These are phyloP conservation scores for Lichtheimia ornata DNA, from an alignment of 371 early-diverging fungal species.

Conservation along the genomic window DNA sequence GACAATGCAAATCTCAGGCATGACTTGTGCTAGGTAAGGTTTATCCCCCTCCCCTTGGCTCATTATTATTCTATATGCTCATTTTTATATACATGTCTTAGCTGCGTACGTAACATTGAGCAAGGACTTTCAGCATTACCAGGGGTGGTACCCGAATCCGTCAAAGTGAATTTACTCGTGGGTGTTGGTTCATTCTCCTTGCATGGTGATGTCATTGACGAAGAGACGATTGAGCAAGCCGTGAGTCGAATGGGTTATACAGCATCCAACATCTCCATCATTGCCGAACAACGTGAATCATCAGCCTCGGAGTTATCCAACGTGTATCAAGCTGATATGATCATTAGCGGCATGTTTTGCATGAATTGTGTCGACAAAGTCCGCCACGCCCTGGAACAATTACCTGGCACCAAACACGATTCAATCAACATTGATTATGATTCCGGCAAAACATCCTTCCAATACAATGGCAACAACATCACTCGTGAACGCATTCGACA, in stretches of 20 bases:
- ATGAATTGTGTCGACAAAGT: conserved; percentile 63
- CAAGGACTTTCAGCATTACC: conserved; percentile 46
- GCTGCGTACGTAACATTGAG: conserved; percentile 76
- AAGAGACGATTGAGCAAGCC: conserved; percentile 38
- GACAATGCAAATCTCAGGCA: conserved; percentile 57
- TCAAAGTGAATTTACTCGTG: conserved; percentile 45
- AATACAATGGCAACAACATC: conserved; percentile 31
- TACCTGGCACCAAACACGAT: conserved; percentile 35
- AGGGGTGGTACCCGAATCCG: conserved; percentile 54
- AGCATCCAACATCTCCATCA: conserved; percentile 37
- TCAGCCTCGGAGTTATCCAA: conserved; percentile 1
- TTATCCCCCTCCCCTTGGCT: background rate
- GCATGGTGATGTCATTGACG: conserved; percentile 23
- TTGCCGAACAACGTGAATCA: conserved; percentile 16
- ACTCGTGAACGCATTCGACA: conserved; percentile 41
- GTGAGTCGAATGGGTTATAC: conserved; percentile 69
- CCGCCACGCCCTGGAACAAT: conserved; percentile 34
- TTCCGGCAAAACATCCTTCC: conserved; percentile 48
- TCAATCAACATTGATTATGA: conserved; percentile 48
- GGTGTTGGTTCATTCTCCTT: conserved; percentile 50
- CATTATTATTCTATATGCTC: background rate
- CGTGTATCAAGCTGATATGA: conserved; percentile 30
- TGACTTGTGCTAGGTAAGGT: conserved; percentile 69
- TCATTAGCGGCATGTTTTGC: conserved; percentile 72
- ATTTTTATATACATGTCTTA: conserved; percentile 9